A percentile compares a stretch with the other conserved stretches of the same genome.
phyloP scores from a whole-genome alignment of 306 rosid species.

The Trifolium subterraneum region DNA sequence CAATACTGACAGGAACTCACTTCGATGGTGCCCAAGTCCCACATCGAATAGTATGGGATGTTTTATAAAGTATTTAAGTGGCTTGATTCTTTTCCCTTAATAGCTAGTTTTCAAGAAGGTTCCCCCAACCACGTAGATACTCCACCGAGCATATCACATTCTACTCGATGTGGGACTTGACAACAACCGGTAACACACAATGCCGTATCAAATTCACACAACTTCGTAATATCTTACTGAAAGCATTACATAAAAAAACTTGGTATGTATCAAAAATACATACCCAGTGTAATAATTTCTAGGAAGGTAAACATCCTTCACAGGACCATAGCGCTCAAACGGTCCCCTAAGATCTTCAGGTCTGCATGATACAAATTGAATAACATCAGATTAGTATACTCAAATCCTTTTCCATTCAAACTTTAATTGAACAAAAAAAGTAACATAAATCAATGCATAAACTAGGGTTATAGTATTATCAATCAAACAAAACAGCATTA shows the following conservation, averaged over 20 bases:
- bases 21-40: neutral
- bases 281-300: slow-evolving; percentile 93
- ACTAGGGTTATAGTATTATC: too few relatives aligned
- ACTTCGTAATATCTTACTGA: neutral
- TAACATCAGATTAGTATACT: too few relatives aligned
- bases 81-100: neutral
- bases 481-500: too few relatives aligned
- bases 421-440: too few relatives aligned
- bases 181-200: neutral
- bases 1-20: neutral
- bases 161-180: neutral
- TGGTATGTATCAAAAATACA: neutral
- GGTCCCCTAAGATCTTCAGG: slow-evolving; percentile 86
- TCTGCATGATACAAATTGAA: slow-evolving; percentile 44
- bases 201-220: neutral
- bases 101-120: neutral
- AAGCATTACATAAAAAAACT: neutral
- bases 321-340: slow-evolving; percentile 94
- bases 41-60: neutral
- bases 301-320: slow-evolving; percentile 98
- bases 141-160: neutral
- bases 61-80: neutral
- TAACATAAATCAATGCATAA: too few relatives aligned
- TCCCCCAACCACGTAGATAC: neutral
- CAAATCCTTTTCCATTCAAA: too few relatives aligned